These are phyloP conservation scores for Sporothrix brasiliensis DNA, from an alignment of 2,329 filamentous ascomycete genomes.

Conservation along the genomic window DNA sequence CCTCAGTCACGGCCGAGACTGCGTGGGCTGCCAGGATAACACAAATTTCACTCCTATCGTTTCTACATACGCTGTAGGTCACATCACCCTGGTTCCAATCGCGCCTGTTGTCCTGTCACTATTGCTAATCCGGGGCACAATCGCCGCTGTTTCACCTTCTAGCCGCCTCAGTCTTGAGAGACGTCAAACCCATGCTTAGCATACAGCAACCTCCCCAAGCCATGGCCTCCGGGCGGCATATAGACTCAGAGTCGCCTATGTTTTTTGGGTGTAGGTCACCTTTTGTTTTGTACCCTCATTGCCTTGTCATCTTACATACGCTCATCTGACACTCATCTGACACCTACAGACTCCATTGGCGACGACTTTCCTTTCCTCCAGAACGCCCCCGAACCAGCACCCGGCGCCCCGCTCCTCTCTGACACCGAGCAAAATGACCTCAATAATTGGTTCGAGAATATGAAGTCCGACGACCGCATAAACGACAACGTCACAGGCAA, in stretches of 20 bases:
- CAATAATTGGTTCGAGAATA: slow-evolving; percentile 59
- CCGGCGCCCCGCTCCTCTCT: slow-evolving; percentile 66
- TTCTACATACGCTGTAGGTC: background rate
- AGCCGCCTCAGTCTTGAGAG: background rate
- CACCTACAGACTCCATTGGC: slow-evolving; percentile 50
- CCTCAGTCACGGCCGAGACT: background rate
- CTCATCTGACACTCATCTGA: slow-evolving; percentile 43
- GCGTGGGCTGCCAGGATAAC: background rate
- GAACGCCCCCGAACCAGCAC: slow-evolving; percentile 63
- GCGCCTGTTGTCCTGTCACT: background rate
- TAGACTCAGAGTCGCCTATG: slow-evolving; percentile 52
- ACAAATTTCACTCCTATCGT: background rate
- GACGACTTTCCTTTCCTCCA: slow-evolving; percentile 50
- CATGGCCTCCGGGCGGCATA: slow-evolving; percentile 61
- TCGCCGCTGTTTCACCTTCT: background rate
- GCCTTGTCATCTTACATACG: background rate
- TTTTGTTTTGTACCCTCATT: background rate
- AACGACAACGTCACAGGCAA: slow-evolving; percentile 47
- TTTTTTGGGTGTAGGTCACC: slow-evolving; percentile 69
- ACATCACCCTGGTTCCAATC: background rate
- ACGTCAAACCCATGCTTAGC: slow-evolving; percentile 54
- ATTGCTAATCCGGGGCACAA: background rate
- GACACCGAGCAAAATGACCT: slow-evolving; percentile 63
- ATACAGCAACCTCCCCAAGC: slow-evolving; percentile 53
- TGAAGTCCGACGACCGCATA: slow-evolving; percentile 51